Evolutionary conservation across 768 basidiomycete species (phyloP).

Genomic region (Serendipita sp.): DNA sequence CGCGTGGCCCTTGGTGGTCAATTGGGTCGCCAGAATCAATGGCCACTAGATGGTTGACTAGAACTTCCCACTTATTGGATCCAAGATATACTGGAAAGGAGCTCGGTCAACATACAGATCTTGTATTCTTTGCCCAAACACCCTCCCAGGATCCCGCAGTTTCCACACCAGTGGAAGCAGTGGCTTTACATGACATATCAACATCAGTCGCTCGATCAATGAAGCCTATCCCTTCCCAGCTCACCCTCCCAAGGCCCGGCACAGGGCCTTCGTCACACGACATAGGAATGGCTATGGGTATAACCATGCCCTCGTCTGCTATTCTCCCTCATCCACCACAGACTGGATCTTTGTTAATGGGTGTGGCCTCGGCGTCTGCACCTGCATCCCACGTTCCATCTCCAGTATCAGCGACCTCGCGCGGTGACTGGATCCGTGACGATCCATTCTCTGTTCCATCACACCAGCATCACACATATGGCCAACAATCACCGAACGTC

Average conservation of each 20-base stretch:
- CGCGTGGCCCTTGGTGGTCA: constrained; percentile 2
- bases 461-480: constrained; percentile 6
- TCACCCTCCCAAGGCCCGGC: background rate
- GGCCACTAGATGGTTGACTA: background rate
- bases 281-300: constrained; percentile 1
- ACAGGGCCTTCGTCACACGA: background rate
- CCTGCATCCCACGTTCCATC: background rate
- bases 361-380: background rate
- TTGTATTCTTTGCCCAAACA: background rate
- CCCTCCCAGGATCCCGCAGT: background rate
- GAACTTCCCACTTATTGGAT: background rate
- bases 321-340: constrained; percentile 2
- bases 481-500: background rate
- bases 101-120: background rate
- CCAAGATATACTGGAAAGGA: background rate
- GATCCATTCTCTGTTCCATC: constrained; percentile 23
- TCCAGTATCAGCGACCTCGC: background rate
- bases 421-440: background rate
- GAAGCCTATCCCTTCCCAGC: background rate
- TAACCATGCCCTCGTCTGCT: background rate
- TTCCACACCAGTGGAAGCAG: background rate
- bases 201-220: background rate
- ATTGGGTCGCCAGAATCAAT: background rate
- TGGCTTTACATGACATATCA: background rate
- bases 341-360: background rate